Percentiles rank a stretch among this genome's conserved stretches.
These are phyloP conservation scores for Ophiocordyceps australis DNA, from an alignment of 2,329 filamentous ascomycete genomes.

Conservation along the genomic window DNA sequence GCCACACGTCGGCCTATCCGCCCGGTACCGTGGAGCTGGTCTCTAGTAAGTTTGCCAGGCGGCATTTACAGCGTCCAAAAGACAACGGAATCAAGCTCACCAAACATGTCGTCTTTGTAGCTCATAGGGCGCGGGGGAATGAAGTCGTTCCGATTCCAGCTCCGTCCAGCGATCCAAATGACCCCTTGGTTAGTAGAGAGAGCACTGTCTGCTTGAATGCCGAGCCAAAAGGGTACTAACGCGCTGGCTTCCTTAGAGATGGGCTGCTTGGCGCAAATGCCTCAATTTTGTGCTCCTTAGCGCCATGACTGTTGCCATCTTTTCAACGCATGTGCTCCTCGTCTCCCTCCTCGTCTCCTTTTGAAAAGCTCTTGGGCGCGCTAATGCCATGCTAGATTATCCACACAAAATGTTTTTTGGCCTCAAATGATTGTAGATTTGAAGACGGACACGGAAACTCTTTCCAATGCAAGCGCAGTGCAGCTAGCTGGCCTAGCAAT, in stretches of 20 bases:
- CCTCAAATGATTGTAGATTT: neutral
- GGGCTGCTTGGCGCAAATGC: conserved; percentile 1
- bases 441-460: neutral
- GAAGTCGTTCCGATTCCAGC: neutral
- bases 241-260: neutral
- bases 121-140: neutral
- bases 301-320: neutral
- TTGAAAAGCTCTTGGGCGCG: neutral
- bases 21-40: conserved; percentile 1
- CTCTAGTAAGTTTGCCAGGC: neutral
- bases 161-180: conserved; percentile 1
- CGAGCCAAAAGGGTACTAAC: neutral
- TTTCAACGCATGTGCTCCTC: neutral
- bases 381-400: neutral
- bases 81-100: neutral
- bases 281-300: neutral
- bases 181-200: conserved; percentile 1
- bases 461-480: conserved; percentile 1
- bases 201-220: too few relatives aligned
- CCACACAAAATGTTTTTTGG: neutral
- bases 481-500: conserved; percentile 5
- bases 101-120: neutral
- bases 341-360: too few relatives aligned
- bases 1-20: too few relatives aligned
- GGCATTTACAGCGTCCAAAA: neutral